These are phyloP conservation scores for Cladosporium sp. DNA, from an alignment of 2,329 filamentous ascomycete genomes.

Conservation along the genomic window DNA sequence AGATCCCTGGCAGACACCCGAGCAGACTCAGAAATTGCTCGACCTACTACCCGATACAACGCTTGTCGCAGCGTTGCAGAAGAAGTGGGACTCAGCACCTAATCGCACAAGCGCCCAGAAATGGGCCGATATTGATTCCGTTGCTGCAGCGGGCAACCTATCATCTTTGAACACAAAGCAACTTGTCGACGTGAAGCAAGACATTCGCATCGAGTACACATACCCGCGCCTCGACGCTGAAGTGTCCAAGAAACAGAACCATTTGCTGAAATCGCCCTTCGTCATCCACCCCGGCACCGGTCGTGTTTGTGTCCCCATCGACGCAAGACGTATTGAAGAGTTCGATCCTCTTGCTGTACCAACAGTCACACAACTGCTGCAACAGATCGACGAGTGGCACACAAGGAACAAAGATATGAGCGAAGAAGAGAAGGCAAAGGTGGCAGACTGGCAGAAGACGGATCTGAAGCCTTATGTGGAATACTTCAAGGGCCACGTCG, in stretches of 20 bases:
- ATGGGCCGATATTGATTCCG: conserved; percentile 89
- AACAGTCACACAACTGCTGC: conserved; percentile 77
- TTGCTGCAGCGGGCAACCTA: conserved; percentile 79
- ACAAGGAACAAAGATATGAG: conserved; percentile 46
- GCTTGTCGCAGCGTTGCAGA: conserved; percentile 75
- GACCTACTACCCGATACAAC: conserved; percentile 79
- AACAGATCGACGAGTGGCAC: conserved; percentile 84
- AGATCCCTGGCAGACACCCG: conserved; percentile 75
- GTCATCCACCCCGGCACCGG: conserved; percentile 95
- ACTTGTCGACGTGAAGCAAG: conserved; percentile 87
- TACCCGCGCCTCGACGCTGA: conserved; percentile 96
- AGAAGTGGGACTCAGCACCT: conserved; percentile 88
- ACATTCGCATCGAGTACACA: conserved; percentile 95
- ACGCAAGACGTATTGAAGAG: conserved; percentile 69
- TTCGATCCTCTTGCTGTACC: conserved; percentile 91
- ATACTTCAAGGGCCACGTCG: conserved; percentile 81
- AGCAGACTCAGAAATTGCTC: conserved; percentile 76
- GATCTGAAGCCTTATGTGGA: conserved; percentile 91
- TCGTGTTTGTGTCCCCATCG: conserved; percentile 92
- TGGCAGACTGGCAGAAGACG: conserved; percentile 96
- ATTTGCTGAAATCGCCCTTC: conserved; percentile 95
- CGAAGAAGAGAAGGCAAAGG: conserved; percentile 48
- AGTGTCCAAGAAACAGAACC: conserved; percentile 96
- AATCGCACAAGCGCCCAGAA: conserved; percentile 75
- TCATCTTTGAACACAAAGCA: conserved; percentile 60